A percentile compares a stretch with the other conserved stretches of the same genome.
phyloP scores from a whole-genome alignment of 108 stramenopile species.

The Cyclostephanos tholiformis region DNA sequence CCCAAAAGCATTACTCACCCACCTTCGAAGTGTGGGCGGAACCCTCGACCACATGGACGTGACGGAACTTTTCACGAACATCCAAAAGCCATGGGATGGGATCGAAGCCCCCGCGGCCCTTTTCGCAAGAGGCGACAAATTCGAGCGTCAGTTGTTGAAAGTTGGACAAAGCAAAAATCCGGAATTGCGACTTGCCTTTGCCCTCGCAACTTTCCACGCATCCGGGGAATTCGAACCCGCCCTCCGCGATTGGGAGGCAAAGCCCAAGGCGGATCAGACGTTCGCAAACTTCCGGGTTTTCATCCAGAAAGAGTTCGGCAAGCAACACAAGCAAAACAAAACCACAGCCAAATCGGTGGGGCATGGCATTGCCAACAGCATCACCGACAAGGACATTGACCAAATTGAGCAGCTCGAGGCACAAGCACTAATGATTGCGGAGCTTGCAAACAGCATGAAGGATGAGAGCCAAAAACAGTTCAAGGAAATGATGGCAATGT shows the following conservation, averaged over 20 bases:
- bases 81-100: conserved; percentile 6
- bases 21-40: conserved; percentile 11
- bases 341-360: no score
- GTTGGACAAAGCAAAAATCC: conserved; percentile 7
- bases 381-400: conserved; percentile 10
- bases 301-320: conserved; percentile 12
- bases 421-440: no score
- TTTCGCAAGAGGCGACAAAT: conserved; percentile 18
- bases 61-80: conserved; percentile 1
- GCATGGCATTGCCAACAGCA: no score
- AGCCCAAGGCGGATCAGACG: neutral
- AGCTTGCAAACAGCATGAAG: no score
- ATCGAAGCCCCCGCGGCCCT: conserved; percentile 5
- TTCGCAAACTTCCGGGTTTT: conserved; percentile 14
- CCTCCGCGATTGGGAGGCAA: conserved; percentile 19
- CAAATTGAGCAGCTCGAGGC: conserved; percentile 16
- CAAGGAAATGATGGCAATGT: no score
- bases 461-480: conserved; percentile 9
- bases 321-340: conserved; percentile 17
- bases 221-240: conserved; percentile 17
- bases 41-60: conserved; percentile 13
- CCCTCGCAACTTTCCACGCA: conserved; percentile 7
- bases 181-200: conserved; percentile 13
- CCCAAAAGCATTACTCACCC: conserved; percentile 11
- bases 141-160: conserved; percentile 7